Evolutionary conservation across 495 filamentous ascomycete genomes (phyloP), one percentile per base, ranked within the genome.

Genomic region (Xylaria acuta): DNA sequence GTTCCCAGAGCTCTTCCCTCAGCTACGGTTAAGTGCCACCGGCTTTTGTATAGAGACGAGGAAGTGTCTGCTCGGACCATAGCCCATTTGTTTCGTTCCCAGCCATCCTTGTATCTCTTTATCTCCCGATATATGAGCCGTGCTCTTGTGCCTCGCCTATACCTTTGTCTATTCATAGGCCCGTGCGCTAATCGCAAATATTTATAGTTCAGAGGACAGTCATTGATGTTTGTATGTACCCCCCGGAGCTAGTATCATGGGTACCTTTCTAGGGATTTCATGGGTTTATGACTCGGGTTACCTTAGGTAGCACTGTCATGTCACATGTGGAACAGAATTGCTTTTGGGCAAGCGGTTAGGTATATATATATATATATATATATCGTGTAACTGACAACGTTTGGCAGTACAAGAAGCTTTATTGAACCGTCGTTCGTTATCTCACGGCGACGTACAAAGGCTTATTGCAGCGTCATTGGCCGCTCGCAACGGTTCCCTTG

Each of bases 401-500:
- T 25, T 20, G 11, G 20, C 20, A 66, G 64, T 66, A 18, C 64
- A 66, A 38, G 43, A 51, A 20, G 43, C 64, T 5, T 38, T 66
- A 11, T 27, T 66, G 20, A 66, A 66, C 20, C 64, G 64, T 20
- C 64, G 43, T 14, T 66, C 64, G 4, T 25, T 66, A 16, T 66
- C 64, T 38, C 64, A 38, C 34, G 64, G 64, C 18, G 64, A 66
- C 20, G 64, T 66, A 14, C 45, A 66, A n/a, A 45, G 45, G 6
- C 64, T 66, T 25, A 66, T 66, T 2, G 64, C 64, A 53, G 64
- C 64, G 5, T 80, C 77, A n/a, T 76, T 80, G 54, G 78, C 80
- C n/a, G 80, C 81, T 3, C 76, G 80, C 0, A 74, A 80, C 18
- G 76, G 80, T 25, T 76, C 73, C 74, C 74, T 82, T 41, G 75